Percentiles rank a stretch among this genome's conserved stretches.
Evolutionary conservation across 2,329 filamentous ascomycete species (phyloP).

Genomic region (Pleurostoma richardsiae): DNA sequence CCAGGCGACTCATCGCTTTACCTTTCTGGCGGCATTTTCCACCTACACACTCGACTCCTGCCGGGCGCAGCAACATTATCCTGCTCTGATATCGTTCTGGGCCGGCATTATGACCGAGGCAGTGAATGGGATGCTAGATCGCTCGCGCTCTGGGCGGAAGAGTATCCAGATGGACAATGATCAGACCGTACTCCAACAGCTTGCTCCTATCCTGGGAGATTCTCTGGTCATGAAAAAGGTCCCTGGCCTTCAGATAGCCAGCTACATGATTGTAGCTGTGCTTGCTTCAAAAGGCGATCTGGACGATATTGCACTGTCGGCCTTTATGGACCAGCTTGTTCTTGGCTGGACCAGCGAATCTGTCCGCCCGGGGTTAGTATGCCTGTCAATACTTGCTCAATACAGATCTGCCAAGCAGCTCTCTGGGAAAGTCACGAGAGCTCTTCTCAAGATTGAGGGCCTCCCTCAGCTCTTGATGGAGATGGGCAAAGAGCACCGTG

Average conservation of each 20-base stretch:
- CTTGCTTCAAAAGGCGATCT: constrained; percentile 78
- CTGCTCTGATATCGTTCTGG: constrained; percentile 83
- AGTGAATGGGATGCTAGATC: constrained; percentile 76
- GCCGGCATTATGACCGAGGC: constrained; percentile 82
- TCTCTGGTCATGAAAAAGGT: constrained; percentile 71
- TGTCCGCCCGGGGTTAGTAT: constrained; percentile 67
- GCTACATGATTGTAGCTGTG: constrained; percentile 86
- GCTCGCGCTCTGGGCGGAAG: constrained; percentile 67
- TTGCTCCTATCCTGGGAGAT: constrained; percentile 68
- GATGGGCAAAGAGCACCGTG: constrained; percentile 59
- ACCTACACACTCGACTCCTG: constrained; percentile 73
- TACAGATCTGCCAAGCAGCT: constrained; percentile 67
- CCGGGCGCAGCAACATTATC: constrained; percentile 66
- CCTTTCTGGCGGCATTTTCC: constrained; percentile 73
- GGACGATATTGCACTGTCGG: constrained; percentile 73
- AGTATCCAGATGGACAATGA: constrained; percentile 75
- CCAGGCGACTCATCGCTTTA: constrained; percentile 71
- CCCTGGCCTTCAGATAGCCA: constrained; percentile 76
- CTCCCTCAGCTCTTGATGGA: constrained; percentile 55
- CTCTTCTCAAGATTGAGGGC: constrained; percentile 58
- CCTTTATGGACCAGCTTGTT: constrained; percentile 85
- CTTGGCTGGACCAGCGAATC: constrained; percentile 73
- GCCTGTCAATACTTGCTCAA: constrained; percentile 76
- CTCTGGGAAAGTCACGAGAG: constrained; percentile 64
- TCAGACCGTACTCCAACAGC: constrained; percentile 66